A percentile compares a stretch with the other conserved stretches of the same genome.
phyloP scores from a whole-genome alignment of 2,329 filamentous ascomycete species.

The Aspergillus pseudotamarii region DNA sequence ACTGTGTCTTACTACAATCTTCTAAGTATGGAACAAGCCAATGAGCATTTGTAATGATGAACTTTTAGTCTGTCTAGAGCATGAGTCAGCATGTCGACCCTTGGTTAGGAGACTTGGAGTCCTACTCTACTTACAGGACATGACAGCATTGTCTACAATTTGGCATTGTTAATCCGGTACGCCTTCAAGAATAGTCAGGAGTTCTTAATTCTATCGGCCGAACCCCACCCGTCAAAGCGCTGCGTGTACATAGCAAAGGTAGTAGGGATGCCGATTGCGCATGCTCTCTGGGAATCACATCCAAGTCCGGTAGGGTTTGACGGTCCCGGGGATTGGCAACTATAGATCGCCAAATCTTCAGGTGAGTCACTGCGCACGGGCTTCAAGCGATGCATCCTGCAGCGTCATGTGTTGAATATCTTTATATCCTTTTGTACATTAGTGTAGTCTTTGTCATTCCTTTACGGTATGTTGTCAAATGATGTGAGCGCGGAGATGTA shows the following conservation, averaged over 20 bases:
- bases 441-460: not conserved
- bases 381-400: conserved; percentile 1
- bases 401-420: conserved; percentile 5
- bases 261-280: conserved; percentile 4
- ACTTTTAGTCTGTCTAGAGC: conserved; percentile 13
- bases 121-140: not conserved
- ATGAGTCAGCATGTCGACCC: conserved; percentile 10
- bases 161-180: not conserved
- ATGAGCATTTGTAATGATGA: conserved; percentile 2
- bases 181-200: conserved; percentile 7
- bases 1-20: conserved; percentile 2
- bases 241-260: not conserved
- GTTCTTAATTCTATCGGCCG: not conserved
- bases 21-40: conserved; percentile 15
- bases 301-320: conserved; percentile 7
- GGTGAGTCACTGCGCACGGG: conserved; percentile 14
- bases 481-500: conserved; percentile 1
- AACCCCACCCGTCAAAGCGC: conserved; percentile 1
- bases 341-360: not conserved
- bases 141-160: conserved; percentile 12
- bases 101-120: conserved; percentile 7
- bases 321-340: conserved; percentile 1
- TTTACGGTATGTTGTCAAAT: conserved; percentile 14
- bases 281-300: conserved; percentile 1
- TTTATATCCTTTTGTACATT: conserved; percentile 4